Evolutionary conservation across 2,329 filamentous ascomycete genomes (phyloP).

Genomic region (Hysterium pulicare): DNA sequence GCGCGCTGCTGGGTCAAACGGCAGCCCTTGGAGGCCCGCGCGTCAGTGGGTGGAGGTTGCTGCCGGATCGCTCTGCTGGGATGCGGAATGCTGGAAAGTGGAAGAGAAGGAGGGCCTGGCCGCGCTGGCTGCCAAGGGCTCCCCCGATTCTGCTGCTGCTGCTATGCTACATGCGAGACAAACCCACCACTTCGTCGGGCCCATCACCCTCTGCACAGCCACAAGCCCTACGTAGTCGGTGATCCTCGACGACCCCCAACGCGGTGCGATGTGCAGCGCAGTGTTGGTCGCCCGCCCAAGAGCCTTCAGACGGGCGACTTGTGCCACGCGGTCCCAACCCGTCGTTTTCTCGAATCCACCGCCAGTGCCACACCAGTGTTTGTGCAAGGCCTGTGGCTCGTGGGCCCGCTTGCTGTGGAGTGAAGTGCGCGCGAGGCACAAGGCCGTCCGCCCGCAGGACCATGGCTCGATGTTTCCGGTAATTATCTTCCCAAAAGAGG

Average conservation of each 20-base stretch:
- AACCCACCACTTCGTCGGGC: background rate
- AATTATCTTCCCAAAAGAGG: background rate
- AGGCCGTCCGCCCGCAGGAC: background rate
- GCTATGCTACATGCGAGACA: too few species aligned
- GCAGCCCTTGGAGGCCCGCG: slow-evolving; percentile 18
- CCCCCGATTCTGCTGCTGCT: background rate
- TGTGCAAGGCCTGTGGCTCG: slow-evolving; percentile 1
- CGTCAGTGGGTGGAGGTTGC: slow-evolving; percentile 11
- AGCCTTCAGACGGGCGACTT: background rate
- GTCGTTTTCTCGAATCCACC: background rate
- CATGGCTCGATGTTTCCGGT: background rate
- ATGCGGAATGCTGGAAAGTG: too few species aligned
- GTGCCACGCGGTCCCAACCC: slow-evolving; percentile 2
- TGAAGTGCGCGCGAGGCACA: background rate
- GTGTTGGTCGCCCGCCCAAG: background rate
- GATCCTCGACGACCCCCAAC: background rate
- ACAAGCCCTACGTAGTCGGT: slow-evolving; percentile 1
- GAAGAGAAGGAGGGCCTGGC: background rate
- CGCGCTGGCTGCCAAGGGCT: background rate
- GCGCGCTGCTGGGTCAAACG: slow-evolving; percentile 18
- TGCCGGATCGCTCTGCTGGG: background rate
- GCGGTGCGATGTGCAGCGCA: background rate
- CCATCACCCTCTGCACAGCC: slow-evolving; percentile 1
- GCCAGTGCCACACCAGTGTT: background rate
- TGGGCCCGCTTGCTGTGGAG: background rate